Percentiles rank a stretch among this genome's conserved stretches.
Conservation (phyloP, 108 stramenopile species). For the Nitzschia putrida region DNA sequence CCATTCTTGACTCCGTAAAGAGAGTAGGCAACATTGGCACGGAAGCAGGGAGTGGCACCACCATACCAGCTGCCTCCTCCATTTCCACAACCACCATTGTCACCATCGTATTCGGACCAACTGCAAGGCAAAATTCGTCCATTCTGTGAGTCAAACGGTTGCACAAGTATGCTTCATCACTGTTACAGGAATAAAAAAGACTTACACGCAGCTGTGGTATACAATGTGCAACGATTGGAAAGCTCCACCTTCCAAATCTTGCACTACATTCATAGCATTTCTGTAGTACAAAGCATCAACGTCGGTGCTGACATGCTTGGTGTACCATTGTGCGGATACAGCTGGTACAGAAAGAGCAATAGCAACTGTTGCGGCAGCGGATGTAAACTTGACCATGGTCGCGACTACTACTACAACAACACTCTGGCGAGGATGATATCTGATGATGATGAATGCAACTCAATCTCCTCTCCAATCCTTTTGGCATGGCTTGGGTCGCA, state of each 20-base stretch:
- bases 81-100: constrained; percentile 30
- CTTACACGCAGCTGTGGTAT: constrained; percentile 44
- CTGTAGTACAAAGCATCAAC: constrained; percentile 21
- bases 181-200: neutral
- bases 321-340: neutral
- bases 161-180: no score
- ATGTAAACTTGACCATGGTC: constrained; percentile 1
- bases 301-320: no score
- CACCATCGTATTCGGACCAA: constrained; percentile 45
- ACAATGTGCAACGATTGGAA: constrained; percentile 14
- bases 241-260: constrained; percentile 14
- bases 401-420: neutral
- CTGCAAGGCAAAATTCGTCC: neutral
- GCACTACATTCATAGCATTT: constrained; percentile 18
- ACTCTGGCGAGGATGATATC: no score
- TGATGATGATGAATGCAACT: no score
- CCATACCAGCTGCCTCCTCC: constrained; percentile 33
- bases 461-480: no score
- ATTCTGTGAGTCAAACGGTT: no score
- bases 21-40: constrained; percentile 63
- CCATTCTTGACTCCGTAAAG: constrained; percentile 49
- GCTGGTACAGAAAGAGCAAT: constrained; percentile 1
- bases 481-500: no score
- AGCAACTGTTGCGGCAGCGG: neutral
- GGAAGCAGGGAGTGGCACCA: constrained; percentile 43